Base-by-base conservation (phyloP, 805 yeast species). In the Sugiyamaella smithiae region DNA sequence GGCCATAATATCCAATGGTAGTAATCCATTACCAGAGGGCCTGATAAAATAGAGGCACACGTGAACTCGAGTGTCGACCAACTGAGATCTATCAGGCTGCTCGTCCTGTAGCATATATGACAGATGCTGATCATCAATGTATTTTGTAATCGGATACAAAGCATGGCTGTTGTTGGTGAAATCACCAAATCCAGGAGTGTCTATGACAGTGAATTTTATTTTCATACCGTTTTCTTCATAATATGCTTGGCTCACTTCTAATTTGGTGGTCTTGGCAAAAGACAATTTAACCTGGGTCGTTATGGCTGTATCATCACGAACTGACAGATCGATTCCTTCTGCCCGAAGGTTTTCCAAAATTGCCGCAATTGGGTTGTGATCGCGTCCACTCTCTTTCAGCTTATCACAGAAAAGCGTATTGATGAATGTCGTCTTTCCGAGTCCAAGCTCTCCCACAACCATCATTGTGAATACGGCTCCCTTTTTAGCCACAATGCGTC, bases 161-260 rank as follows among this genome's bases (percentile, higher is more conserved):
- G 93, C 76, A 64, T 85, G 84, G 61, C 76, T 77, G 69, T 89
- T 90, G 71, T 89, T 85, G 56, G 88, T 85, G 65, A 84, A 85
- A 65, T 88, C 95, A 52, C 97, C 97, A 65, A 88, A 88, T 1
- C 97, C 97, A 6, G 96, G 96, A 1, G 97, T 88, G 67, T 89
- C 97, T 59, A 90, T 81, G 49, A 90, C 76, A 57, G 88, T 88
- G 55, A 90, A 77, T 54, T 84, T 77, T 57, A 87, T 76, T 56
- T 75, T 76, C 68, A 90, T 86, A 64, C 85, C 87, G 67, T 86
- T 83, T 64, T 90, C 97, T 64, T 84, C 93, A 57, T 87, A 75
- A 50, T 79, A 76, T 88, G 91, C 56, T 78, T 85, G 52, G 71
- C 69, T 11, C 80, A 70, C 17, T 71, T 64, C 61, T 74, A 81